A percentile compares a stretch with the other conserved stretches of the same genome.
Conservation (phyloP, 306 rosid genomes). For the Vachellia pachyceras region DNA sequence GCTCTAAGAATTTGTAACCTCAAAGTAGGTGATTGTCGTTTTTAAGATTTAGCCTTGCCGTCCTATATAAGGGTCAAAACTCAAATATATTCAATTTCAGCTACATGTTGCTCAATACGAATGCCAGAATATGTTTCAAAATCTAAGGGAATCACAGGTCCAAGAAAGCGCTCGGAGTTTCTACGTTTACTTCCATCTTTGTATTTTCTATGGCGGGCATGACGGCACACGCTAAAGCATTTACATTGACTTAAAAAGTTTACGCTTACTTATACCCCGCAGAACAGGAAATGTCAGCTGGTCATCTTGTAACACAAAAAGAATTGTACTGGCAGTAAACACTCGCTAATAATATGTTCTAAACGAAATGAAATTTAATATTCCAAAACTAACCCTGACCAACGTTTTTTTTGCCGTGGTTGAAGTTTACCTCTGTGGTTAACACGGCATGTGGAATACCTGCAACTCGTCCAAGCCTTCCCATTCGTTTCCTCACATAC, state of each 20-base stretch:
- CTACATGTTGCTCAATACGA: neutral
- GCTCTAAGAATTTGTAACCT: neutral
- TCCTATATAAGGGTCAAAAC: neutral
- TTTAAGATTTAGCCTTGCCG: neutral
- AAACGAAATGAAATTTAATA: neutral
- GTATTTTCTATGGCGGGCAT: neutral
- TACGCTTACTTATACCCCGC: neutral
- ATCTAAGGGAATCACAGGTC: neutral
- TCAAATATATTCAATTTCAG: neutral
- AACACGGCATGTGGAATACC: constrained; percentile 66
- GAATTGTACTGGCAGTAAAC: neutral
- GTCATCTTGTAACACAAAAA: constrained; percentile 6
- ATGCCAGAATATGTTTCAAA: neutral
- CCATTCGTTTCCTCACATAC: constrained; percentile 56
- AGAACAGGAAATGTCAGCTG: neutral
- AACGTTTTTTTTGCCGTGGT: neutral
- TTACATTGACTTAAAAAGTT: neutral
- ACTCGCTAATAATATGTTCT: neutral
- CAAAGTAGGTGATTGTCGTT: neutral
- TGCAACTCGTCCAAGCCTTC: constrained; percentile 40
- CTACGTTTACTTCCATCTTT: neutral
- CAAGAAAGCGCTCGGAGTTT: neutral
- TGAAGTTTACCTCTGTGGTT: constrained; percentile 59
- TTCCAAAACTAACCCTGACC: neutral
- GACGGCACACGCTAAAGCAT: constrained; percentile 9